Evolutionary conservation across 2,329 filamentous ascomycete genomes (phyloP).

Genomic region (Sarocladium strictum): DNA sequence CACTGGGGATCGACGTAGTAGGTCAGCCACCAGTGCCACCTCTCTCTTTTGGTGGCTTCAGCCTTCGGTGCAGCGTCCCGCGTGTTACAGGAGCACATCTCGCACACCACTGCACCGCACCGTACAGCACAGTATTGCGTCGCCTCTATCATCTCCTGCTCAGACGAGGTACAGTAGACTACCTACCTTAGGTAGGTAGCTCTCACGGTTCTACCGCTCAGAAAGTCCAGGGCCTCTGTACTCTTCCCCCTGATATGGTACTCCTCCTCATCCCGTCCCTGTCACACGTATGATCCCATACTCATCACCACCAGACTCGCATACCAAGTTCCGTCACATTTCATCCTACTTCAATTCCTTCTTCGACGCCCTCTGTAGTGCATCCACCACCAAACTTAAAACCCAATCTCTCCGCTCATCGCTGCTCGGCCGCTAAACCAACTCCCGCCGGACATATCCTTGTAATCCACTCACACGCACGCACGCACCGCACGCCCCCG

Average conservation of each 20-base stretch:
- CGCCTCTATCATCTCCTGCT: no score
- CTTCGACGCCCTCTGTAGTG: neutral
- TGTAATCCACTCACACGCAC: conserved; percentile 2
- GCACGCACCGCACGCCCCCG: neutral
- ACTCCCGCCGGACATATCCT: conserved; percentile 1
- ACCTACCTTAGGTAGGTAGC: no score
- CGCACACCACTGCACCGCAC: no score
- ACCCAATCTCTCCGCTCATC: conserved; percentile 1
- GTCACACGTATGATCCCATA: neutral
- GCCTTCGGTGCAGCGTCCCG: neutral
- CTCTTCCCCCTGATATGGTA: no score
- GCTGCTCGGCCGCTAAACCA: conserved; percentile 5
- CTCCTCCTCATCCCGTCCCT: neutral
- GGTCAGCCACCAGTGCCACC: no score
- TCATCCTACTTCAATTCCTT: neutral
- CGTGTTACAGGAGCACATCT: neutral
- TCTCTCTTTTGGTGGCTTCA: no score
- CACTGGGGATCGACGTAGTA: conserved; percentile 3
- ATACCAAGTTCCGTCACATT: neutral
- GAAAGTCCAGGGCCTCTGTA: no score
- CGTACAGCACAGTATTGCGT: neutral
- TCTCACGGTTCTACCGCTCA: no score
- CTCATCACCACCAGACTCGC: neutral
- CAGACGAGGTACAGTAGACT: neutral
- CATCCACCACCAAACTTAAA: neutral